Evolutionary conservation across 257 asterid species (phyloP).

Genomic region (Solanum ahanhuiri): DNA sequence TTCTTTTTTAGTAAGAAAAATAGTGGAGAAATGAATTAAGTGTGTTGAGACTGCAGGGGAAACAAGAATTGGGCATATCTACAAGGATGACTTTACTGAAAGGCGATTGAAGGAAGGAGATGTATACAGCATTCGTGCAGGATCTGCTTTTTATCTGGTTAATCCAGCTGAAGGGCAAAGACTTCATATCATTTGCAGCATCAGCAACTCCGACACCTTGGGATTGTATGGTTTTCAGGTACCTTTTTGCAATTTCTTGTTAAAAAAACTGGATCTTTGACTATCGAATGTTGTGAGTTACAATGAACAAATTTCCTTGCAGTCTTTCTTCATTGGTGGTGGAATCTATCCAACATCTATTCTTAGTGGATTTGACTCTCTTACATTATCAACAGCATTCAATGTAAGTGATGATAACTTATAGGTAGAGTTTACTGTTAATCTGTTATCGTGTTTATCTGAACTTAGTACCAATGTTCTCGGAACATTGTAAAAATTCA

Average conservation of each 20-base stretch:
- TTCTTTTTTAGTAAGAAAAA: background rate
- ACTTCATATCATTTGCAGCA: conserved; percentile 69
- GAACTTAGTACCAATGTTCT: too few species aligned
- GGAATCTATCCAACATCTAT: conserved; percentile 66
- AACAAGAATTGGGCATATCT: conserved; percentile 63
- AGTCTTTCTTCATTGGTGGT: conserved; percentile 84
- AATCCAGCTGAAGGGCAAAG: conserved; percentile 54
- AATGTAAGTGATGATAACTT: conserved; percentile 38
- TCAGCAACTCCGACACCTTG: conserved; percentile 39
- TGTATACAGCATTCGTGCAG: conserved; percentile 57
- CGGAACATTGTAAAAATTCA: background rate
- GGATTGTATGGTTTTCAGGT: conserved; percentile 59
- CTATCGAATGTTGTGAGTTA: background rate
- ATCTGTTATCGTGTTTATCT: background rate
- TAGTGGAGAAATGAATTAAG: background rate
- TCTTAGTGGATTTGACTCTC: conserved; percentile 63
- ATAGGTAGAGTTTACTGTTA: background rate
- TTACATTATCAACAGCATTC: conserved; percentile 56
- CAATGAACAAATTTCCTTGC: background rate
- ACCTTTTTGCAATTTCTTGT: background rate
- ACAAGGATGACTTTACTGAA: conserved; percentile 67
- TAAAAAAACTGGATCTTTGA: background rate
- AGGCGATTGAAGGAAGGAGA: conserved; percentile 54
- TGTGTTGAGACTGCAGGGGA: conserved; percentile 39
- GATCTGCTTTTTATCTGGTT: conserved; percentile 68